Conservation (phyloP, 805 yeast species). For the Clavispora phyllophila region DNA sequence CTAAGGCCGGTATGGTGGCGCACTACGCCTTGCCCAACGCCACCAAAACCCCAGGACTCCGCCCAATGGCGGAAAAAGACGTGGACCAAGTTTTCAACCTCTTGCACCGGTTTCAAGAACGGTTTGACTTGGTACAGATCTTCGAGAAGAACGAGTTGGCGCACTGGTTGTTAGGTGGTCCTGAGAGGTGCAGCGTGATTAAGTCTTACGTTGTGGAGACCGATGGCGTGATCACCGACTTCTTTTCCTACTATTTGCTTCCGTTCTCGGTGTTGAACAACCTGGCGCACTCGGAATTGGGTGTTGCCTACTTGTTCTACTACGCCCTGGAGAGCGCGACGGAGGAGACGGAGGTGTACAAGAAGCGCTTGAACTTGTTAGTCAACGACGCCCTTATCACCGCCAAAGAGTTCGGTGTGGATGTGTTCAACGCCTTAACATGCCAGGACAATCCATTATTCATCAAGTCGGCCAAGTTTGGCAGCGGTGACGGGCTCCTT, state of each 20-base stretch:
- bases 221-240: constrained; percentile 72
- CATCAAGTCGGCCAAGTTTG: constrained; percentile 78
- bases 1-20: constrained; percentile 64
- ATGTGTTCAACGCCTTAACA: constrained; percentile 90
- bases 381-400: constrained; percentile 72
- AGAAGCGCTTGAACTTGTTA: constrained; percentile 55
- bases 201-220: constrained; percentile 75
- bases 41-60: constrained; percentile 49
- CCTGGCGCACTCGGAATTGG: constrained; percentile 57
- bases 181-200: constrained; percentile 47
- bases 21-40: constrained; percentile 50
- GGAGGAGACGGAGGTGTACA: constrained; percentile 37
- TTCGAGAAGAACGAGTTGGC: constrained; percentile 64
- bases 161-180: constrained; percentile 75
- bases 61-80: constrained; percentile 55
- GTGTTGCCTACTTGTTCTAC: constrained; percentile 85
- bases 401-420: constrained; percentile 64
- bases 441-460: constrained; percentile 86
- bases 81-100: constrained; percentile 58
- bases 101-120: constrained; percentile 55
- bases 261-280: constrained; percentile 81
- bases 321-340: constrained; percentile 63
- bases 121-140: constrained; percentile 68
- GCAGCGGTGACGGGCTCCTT: constrained; percentile 88
- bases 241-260: constrained; percentile 80